Base-by-base conservation (phyloP, 139 green algal genomes). In the Chlamydomonas incerta region DNA sequence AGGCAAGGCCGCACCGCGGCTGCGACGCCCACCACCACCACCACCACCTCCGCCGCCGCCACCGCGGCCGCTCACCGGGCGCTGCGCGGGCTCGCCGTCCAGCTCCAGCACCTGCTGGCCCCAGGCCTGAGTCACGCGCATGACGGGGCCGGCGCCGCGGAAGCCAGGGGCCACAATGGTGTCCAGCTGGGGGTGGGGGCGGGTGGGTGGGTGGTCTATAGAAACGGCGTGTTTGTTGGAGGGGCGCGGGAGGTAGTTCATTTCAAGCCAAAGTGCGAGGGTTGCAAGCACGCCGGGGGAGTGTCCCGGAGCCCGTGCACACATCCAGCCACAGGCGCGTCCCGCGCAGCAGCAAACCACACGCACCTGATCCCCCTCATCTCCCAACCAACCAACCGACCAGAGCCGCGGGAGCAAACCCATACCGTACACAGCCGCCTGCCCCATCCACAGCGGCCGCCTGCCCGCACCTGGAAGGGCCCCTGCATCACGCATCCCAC, bases 401-500 rank as follows among this genome's bases (percentile, higher is more conserved):
- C n/a, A n/a, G n/a, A n/a, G n/a, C n/a, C n/a, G n/a, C n/a, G n/a
- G n/a, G n/a, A n/a, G n/a, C n/a, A n/a, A n/a, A n/a, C 50, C 50
- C 50, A 57, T 24, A 28, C 20, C 55, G 21, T 4, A 24, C 55
- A 23, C 21, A 15, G 13, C 52, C 11, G 52, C 52, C 52, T 58
- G 11, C 52, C 52, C 11, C 55, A 9, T 9, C 50, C 73, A 50
- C 50, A 50, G 65, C 52, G 0, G 31, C 73, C n/a, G 50, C 21
- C 26, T 31, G 18, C 18, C 60, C 26, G 5, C 41, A 83, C 77
- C 77, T 74, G 74, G 63, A 83, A 83, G 2, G 37, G 46, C 10
- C 80, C 80, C 46, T 58, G 66, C 47, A 85, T 35, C 5, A 85
- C 50, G 47, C 66, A 76, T 52, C 80, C 80, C 80, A 85, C 80